Conservation (phyloP, 257 asterid genomes). For the Fraxinus quadrangulata region DNA sequence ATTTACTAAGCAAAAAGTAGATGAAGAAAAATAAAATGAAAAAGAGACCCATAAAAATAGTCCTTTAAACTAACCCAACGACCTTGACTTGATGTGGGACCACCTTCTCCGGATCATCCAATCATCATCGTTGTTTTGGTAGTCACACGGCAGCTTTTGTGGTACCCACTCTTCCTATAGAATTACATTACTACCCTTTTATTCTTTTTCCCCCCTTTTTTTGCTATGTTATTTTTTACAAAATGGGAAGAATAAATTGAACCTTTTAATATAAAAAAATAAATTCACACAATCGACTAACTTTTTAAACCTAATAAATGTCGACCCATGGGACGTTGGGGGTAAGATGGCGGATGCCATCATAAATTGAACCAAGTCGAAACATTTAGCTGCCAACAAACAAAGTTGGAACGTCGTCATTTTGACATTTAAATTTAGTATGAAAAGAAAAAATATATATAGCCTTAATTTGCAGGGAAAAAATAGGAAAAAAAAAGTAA, state of each 20-base stretch:
- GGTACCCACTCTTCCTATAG: background rate
- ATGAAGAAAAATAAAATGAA: background rate
- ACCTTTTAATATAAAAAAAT: no score
- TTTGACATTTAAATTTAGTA: conserved; percentile 2
- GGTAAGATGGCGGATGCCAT: no score
- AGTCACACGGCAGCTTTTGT: background rate
- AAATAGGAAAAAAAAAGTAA: background rate
- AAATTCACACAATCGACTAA: no score
- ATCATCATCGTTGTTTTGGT: background rate
- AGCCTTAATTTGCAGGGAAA: background rate
- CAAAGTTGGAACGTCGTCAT: background rate
- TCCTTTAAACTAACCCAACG: background rate
- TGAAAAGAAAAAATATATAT: background rate
- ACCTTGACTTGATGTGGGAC: background rate
- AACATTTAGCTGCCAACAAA: no score
- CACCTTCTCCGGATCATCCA: background rate
- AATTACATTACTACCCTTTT: conserved; percentile 4
- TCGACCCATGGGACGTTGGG: no score
- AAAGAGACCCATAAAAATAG: background rate
- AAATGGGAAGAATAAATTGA: background rate
- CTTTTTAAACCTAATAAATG: no score
- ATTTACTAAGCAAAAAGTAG: no score
- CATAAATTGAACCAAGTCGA: no score
- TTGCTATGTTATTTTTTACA: no score
- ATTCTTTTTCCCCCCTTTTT: background rate